Evolutionary conservation across 345 rosid genomes (phyloP).

Genomic region (Psidium friedrichsthalianum): DNA sequence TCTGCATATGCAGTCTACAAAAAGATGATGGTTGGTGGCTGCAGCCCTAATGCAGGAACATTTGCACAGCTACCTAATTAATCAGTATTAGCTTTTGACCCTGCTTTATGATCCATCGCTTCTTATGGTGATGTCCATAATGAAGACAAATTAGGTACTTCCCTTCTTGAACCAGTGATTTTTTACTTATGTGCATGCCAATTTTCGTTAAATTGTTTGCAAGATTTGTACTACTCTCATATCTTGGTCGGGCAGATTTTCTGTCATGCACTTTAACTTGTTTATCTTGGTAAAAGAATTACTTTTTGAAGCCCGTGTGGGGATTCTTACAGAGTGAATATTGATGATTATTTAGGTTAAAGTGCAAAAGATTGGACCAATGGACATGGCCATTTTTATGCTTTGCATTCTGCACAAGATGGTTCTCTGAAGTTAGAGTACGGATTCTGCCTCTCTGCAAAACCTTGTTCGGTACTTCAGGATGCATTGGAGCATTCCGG

Average conservation of each 20-base stretch:
- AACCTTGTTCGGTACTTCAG: neutral
- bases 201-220: neutral
- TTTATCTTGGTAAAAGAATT: neutral
- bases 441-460: neutral
- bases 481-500: neutral
- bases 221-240: neutral
- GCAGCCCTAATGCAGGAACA: constrained; percentile 72
- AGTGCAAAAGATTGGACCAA: neutral
- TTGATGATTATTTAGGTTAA: neutral
- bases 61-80: constrained; percentile 80
- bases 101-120: too few relatives aligned
- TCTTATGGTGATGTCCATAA: neutral
- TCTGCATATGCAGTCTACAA: constrained; percentile 67
- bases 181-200: neutral
- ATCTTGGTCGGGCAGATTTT: neutral
- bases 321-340: neutral
- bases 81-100: neutral
- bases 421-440: neutral
- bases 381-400: neutral
- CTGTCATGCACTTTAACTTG: neutral
- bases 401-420: neutral
- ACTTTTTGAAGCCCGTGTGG: neutral
- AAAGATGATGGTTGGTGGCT: constrained; percentile 75
- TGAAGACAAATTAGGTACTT: neutral
- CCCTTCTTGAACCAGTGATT: neutral